Percentiles rank a stretch among this genome's conserved stretches.
Evolutionary conservation across 2,329 filamentous ascomycete genomes (phyloP).

Genomic region (Paecilomyces sp.): DNA sequence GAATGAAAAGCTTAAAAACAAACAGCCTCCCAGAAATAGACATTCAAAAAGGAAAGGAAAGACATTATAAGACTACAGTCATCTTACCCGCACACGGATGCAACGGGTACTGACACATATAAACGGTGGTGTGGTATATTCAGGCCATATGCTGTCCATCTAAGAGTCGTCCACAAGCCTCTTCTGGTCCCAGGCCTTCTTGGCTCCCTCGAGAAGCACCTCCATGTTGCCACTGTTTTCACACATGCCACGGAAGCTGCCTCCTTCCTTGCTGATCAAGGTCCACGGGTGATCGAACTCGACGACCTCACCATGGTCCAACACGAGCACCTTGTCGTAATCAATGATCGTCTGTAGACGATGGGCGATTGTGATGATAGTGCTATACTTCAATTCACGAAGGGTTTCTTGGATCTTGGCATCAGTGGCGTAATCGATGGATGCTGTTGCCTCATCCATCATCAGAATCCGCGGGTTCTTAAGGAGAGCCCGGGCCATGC

Average conservation of each 20-base stretch:
- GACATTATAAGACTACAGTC: not conserved
- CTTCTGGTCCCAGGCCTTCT: conserved; percentile 41
- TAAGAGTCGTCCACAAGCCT: conserved; percentile 35
- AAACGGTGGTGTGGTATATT: not conserved
- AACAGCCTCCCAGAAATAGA: not conserved
- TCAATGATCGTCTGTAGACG: conserved; percentile 94
- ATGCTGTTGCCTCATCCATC: conserved; percentile 98
- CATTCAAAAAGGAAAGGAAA: not conserved
- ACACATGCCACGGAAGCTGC: conserved; percentile 62
- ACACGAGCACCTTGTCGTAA: conserved; percentile 92
- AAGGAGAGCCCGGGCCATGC: conserved; percentile 84
- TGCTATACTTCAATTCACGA: conserved; percentile 76
- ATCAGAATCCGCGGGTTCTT: conserved; percentile 89
- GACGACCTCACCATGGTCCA: conserved; percentile 80
- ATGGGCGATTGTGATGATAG: conserved; percentile 94
- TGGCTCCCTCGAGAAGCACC: conserved; percentile 48
- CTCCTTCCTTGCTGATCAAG: conserved; percentile 63
- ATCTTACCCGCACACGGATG: not conserved
- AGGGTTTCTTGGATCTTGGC: conserved; percentile 95
- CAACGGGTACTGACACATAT: not conserved
- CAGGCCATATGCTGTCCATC: not conserved
- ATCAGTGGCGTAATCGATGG: conserved; percentile 94
- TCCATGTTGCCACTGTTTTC: conserved; percentile 61
- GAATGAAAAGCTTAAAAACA: not conserved
- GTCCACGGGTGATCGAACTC: conserved; percentile 90